Evolutionary conservation across 805 yeast genomes (phyloP), one percentile per base, ranked within the genome.

Genomic region (Teunomyces gatunensis): DNA sequence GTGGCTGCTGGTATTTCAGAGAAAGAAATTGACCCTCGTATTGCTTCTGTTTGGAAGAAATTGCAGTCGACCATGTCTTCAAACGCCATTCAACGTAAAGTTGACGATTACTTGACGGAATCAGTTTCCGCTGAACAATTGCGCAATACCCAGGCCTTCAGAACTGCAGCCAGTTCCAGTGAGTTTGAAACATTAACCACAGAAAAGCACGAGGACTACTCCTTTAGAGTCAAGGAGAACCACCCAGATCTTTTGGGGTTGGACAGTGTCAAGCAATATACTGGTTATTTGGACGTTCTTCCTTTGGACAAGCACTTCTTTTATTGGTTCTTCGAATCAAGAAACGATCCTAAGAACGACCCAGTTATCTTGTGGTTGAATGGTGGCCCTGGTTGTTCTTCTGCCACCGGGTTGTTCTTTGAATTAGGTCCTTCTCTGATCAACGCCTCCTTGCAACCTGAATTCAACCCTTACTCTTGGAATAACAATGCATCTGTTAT

Each of bases 211-310:
- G 45, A 51, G 20, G 65, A 58, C 29, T 56, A 71, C 50, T 40
- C 59, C 13, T 54, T 69, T 41, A 60, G 71, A 54, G 54, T 68
- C 36, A 67, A 67, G 51, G 54, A 65, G 42, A 62, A 60, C 46
- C 50, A 61, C 45, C 75, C 75, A 1, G 73, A 68, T 46, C 42
- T 54, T 6, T 60, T 70, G 36, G 73, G 73, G 12, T 55, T 70
- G 45, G 75, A 70, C 48, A 49, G 65, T 18, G 74, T 68, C 20
- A 47, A 68, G 25, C 74, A 68, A 47, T 67, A 63, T 44, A 67
- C 75, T 33, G 75, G 75, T 3, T 70, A 70, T 52, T 63, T 70
- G 53, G 72, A 70, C 49, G 62, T 69, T 33, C 65, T 62, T 18
- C 52, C 59, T 35, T 53, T 59, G 47, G 70, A 59, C 42, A 61